Evolutionary conservation across 2,329 filamentous ascomycete species (phyloP), one percentile per base, ranked within the genome.

Genomic region (Ilyonectria sp.): DNA sequence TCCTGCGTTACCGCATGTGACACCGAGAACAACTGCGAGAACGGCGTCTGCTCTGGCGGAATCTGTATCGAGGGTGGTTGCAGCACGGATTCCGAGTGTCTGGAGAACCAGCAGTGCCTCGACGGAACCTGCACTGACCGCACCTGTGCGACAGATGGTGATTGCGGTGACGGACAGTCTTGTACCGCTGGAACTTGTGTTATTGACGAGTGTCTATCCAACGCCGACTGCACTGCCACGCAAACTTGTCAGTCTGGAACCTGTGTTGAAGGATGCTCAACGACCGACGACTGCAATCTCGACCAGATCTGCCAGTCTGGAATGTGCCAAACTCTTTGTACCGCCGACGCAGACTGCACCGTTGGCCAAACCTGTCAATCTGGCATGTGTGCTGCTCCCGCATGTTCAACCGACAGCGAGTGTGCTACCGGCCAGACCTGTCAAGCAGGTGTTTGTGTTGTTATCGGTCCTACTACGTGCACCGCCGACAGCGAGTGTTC

Each of bases 121-220:
- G 10, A 33, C 8, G 49, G 49, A 35, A 53, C 49, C 17, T 53
- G 49, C 11, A 19, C 31, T 11, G 29, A 31, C 13, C 49, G 49
- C 1, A 9, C 10, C 11, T 66, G 63, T 21, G 29, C 31, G 2
- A 23, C 23, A 10, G 58, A 35, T 13, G 40, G 29, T 3, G 35
- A 46, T 9, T 65, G 62, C 17, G 40, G 17, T 13, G 26, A 17
- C 6, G 23, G 23, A 4, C 47, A 60, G 43, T 47, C 49, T 1
- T 65, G 62, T 33, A 46, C 40, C 3, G 40, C 47, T 4, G 62
- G 62, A 7, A 31, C 47, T 21, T 65, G 62, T 29, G n/a, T 53
- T n/a, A 15, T 17, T 6, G 46, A 37, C 17, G n/a, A 29, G 1
- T 65, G 62, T 49, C 35, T 43, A 19, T 43, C 37, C 1, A 15